These are phyloP conservation scores for Tulasnella sp. DNA, from an alignment of 768 basidiomycete species.

Conservation along the genomic window DNA sequence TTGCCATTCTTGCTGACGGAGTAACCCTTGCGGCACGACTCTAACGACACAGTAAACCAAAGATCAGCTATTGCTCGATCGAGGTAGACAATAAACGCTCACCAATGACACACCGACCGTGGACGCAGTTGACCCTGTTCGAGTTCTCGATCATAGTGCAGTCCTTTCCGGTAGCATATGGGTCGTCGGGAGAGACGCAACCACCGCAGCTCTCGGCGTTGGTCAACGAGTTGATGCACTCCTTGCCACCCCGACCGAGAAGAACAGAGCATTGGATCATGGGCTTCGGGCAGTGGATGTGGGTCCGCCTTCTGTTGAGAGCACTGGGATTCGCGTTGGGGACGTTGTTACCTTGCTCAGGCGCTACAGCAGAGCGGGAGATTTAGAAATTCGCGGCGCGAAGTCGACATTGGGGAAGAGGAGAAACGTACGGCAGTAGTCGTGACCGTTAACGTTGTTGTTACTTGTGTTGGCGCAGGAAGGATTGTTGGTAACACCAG, in stretches of 20 bases:
- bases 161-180: slow-evolving; percentile 26
- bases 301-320: not conserved
- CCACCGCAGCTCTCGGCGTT: slow-evolving; percentile 9
- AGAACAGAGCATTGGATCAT: not conserved
- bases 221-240: not conserved
- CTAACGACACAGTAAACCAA: not conserved
- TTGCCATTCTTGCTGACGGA: not conserved
- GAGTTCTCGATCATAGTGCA: slow-evolving; percentile 36
- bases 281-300: not conserved
- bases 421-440: not conserved
- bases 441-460: not conserved
- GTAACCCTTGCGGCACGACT: not conserved
- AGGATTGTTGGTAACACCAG: not conserved
- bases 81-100: slow-evolving; percentile 16
- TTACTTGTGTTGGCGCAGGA: not conserved
- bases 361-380: not conserved
- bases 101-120: slow-evolving; percentile 31
- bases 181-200: not conserved
- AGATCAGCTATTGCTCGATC: not conserved
- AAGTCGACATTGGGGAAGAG: not conserved
- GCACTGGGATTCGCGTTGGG: not conserved
- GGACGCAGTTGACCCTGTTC: slow-evolving; percentile 28
- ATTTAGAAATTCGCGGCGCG: not conserved
- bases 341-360: not conserved
- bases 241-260: not conserved